phyloP scores from a whole-genome alignment of 2,329 filamentous ascomycete species.

The Alternaria longipes region DNA sequence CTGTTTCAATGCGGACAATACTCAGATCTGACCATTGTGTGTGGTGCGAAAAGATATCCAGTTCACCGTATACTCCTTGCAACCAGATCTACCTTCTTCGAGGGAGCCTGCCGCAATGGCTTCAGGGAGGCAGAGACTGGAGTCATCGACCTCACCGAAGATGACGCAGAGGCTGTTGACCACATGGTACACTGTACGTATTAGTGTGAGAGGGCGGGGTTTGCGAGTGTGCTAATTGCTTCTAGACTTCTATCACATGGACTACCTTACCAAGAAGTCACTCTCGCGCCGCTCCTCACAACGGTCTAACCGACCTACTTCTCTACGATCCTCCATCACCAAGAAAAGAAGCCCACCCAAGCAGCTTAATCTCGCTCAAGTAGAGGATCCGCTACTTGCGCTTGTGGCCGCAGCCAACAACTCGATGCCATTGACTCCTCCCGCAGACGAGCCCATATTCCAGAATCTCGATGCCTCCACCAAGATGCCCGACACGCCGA shows the following conservation, averaged over 20 bases:
- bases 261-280: constrained; percentile 50
- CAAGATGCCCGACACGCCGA: constrained; percentile 45
- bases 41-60: constrained; percentile 56
- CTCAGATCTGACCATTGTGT: constrained; percentile 60
- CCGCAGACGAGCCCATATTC: constrained; percentile 34
- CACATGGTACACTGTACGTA: constrained; percentile 54
- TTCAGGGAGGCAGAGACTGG: constrained; percentile 51
- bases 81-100: constrained; percentile 59
- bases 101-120: constrained; percentile 51
- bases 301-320: constrained; percentile 35
- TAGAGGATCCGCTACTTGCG: constrained; percentile 53
- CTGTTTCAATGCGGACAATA: constrained; percentile 53
- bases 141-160: constrained; percentile 52
- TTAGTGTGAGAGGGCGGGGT: constrained; percentile 5
- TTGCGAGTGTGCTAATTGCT: constrained; percentile 27
- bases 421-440: constrained; percentile 38
- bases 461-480: constrained; percentile 32
- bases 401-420: constrained; percentile 37
- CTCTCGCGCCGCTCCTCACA: constrained; percentile 43
- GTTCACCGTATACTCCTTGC: constrained; percentile 61
- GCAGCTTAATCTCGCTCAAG: constrained; percentile 44
- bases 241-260: constrained; percentile 54
- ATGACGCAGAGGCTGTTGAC: constrained; percentile 53
- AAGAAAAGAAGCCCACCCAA: constrained; percentile 26
- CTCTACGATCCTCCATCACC: constrained; percentile 30